A percentile compares a stretch with the other conserved stretches of the same genome.
These are phyloP conservation scores for Cyclocybe aegerita DNA, from an alignment of 768 basidiomycete genomes.

Conservation along the genomic window DNA sequence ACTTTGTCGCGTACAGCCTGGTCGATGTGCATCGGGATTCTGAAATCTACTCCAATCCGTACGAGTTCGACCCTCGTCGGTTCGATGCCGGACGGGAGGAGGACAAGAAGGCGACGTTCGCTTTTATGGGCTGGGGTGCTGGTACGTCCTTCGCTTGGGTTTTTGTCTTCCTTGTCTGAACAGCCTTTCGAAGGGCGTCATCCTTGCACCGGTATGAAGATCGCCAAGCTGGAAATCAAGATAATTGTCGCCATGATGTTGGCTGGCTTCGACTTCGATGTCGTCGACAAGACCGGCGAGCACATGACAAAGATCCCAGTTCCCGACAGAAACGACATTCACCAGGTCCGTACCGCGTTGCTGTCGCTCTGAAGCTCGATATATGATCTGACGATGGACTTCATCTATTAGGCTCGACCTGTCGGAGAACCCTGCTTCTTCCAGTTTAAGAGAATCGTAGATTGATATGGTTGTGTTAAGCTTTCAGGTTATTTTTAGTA, in stretches of 20 bases:
- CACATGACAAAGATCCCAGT: conserved; percentile 19
- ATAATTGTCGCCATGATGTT: conserved; percentile 33
- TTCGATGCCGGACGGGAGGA: conserved; percentile 31
- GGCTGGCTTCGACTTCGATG: conserved; percentile 28
- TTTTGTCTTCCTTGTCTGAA: neutral
- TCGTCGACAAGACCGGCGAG: conserved; percentile 30
- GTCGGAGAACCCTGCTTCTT: conserved; percentile 22
- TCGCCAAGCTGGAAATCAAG: conserved; percentile 39
- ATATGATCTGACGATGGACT: neutral
- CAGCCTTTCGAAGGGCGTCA: conserved; percentile 28
- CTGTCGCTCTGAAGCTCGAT: neutral
- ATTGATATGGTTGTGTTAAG: neutral
- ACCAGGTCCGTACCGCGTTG: conserved; percentile 22
- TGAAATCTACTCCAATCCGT: conserved; percentile 33
- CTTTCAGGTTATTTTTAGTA: too few relatives aligned
- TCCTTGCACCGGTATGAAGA: conserved; percentile 36
- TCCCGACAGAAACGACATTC: conserved; percentile 32
- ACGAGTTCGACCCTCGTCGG: conserved; percentile 35
- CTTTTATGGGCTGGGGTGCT: conserved; percentile 40
- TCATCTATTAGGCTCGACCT: conserved; percentile 15
- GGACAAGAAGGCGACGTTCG: conserved; percentile 30
- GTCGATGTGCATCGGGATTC: conserved; percentile 34
- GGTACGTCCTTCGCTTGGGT: conserved; percentile 22
- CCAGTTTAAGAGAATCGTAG: conserved; percentile 18
- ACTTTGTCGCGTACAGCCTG: conserved; percentile 35